phyloP scores from a whole-genome alignment of 164 flowering plant species.

The Santalum album region DNA sequence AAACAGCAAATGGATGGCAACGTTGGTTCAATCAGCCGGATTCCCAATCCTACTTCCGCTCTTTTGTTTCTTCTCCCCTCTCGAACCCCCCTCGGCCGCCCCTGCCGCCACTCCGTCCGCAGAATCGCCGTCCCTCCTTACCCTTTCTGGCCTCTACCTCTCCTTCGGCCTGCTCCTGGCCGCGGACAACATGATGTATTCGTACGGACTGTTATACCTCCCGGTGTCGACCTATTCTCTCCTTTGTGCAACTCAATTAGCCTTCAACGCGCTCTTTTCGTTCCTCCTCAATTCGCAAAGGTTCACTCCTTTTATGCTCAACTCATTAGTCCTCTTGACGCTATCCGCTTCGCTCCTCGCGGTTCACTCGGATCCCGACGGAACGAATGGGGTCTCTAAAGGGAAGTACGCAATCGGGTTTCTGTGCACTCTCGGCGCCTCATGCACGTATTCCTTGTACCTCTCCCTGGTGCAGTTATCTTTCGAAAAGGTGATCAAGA shows the following conservation, averaged over 20 bases:
- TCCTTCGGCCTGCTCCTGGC: not conserved
- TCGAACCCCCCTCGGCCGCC: not conserved
- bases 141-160: not conserved
- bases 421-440: slow-evolving; percentile 22
- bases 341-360: slow-evolving; percentile 12
- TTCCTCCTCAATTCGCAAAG: slow-evolving; percentile 14
- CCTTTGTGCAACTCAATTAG: slow-evolving; percentile 18
- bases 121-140: slow-evolving; percentile 2
- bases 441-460: slow-evolving; percentile 18
- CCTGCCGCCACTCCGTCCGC: not conserved
- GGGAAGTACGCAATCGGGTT: slow-evolving; percentile 23
- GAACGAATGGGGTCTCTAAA: not conserved
- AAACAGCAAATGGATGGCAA: slow-evolving; percentile 27
- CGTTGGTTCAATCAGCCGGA: slow-evolving; percentile 19
- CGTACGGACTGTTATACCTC: slow-evolving; percentile 13
- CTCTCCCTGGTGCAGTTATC: slow-evolving; percentile 19
- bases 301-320: slow-evolving; percentile 10
- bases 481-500: slow-evolving; percentile 22
- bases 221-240: slow-evolving; percentile 20
- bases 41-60: slow-evolving; percentile 37
- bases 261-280: slow-evolving; percentile 17
- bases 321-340: slow-evolving; percentile 14
- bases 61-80: slow-evolving; percentile 6
- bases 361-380: slow-evolving; percentile 6
- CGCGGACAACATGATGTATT: slow-evolving; percentile 15